These are phyloP conservation scores for Cupressus sempervirens DNA, from an alignment of 75 land plant genomes.

Conservation along the genomic window DNA sequence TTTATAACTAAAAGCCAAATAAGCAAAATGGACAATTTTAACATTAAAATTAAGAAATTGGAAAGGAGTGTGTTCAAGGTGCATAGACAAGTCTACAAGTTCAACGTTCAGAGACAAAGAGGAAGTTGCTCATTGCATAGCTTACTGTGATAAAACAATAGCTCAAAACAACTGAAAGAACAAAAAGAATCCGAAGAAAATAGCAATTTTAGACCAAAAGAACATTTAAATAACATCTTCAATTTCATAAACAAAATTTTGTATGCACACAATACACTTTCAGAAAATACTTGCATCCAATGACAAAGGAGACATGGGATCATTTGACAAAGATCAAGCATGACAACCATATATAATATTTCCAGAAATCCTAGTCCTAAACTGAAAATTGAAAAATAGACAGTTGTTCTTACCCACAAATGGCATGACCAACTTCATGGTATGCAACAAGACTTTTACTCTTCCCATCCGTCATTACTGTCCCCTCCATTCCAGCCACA, in stretches of 20 bases:
- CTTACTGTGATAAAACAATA: not conserved
- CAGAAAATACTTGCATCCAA: constrained; percentile 8
- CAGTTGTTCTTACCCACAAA: constrained; percentile 75
- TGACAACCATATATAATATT: not conserved
- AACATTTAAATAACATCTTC: not conserved
- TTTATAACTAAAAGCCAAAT: not conserved
- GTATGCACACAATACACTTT: not conserved
- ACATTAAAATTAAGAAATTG: not conserved
- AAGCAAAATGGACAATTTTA: not conserved
- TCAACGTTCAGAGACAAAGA: not conserved
- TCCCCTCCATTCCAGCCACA: constrained; percentile 99
- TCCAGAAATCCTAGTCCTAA: not conserved
- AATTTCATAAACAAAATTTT: not conserved
- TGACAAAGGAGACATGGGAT: not conserved
- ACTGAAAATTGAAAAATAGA: constrained; percentile 6
- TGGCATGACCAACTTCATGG: constrained; percentile 98
- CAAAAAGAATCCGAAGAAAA: not conserved
- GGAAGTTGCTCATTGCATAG: not conserved
- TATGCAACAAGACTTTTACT: constrained; percentile 96
- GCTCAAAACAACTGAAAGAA: not conserved
- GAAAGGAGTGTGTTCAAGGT: not conserved
- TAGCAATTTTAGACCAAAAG: not conserved
- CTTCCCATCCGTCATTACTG: constrained; percentile 98
- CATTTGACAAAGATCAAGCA: not conserved
- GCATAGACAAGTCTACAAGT: not conserved